phyloP scores from a whole-genome alignment of 1,139 yeast species.

The Yamadazyma dushanensis region DNA sequence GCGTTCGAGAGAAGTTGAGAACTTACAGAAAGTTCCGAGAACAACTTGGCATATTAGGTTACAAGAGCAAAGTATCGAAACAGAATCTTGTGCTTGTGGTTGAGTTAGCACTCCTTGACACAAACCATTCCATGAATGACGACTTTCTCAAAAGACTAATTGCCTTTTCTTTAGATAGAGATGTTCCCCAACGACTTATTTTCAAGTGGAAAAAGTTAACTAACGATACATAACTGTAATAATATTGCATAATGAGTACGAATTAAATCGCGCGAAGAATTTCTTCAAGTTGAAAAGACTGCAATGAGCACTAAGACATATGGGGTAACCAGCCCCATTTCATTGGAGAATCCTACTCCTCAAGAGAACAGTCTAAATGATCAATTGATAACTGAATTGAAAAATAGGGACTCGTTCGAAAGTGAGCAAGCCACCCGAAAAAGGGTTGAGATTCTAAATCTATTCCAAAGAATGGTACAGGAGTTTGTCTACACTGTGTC shows the following conservation, averaged over 20 bases:
- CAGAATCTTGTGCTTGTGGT: slow-evolving; percentile 9
- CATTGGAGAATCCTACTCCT: slow-evolving; percentile 79
- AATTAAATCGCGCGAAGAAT: neutral
- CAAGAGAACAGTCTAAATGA: slow-evolving; percentile 77
- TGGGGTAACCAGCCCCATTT: slow-evolving; percentile 92
- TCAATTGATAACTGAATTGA: slow-evolving; percentile 71
- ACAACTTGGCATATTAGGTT: slow-evolving; percentile 8
- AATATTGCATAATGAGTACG: neutral
- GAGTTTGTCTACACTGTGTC: slow-evolving; percentile 86
- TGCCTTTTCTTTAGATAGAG: too few species aligned
- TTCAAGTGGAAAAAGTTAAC: too few species aligned
- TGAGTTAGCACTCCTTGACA: too few species aligned
- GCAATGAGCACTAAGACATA: slow-evolving; percentile 35
- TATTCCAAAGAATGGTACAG: slow-evolving; percentile 68
- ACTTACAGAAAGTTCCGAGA: slow-evolving; percentile 10
- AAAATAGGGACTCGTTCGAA: slow-evolving; percentile 87
- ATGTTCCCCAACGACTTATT: too few species aligned
- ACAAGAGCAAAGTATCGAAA: slow-evolving; percentile 10
- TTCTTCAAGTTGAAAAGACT: neutral
- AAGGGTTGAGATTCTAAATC: slow-evolving; percentile 70
- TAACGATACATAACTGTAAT: too few species aligned
- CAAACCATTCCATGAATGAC: too few species aligned
- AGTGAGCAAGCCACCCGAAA: slow-evolving; percentile 76
- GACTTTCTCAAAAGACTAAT: too few species aligned
- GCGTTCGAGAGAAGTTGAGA: slow-evolving; percentile 6